Conservation (phyloP, 495 filamentous ascomycete species). For the Aspergillus taichungensis region DNA sequence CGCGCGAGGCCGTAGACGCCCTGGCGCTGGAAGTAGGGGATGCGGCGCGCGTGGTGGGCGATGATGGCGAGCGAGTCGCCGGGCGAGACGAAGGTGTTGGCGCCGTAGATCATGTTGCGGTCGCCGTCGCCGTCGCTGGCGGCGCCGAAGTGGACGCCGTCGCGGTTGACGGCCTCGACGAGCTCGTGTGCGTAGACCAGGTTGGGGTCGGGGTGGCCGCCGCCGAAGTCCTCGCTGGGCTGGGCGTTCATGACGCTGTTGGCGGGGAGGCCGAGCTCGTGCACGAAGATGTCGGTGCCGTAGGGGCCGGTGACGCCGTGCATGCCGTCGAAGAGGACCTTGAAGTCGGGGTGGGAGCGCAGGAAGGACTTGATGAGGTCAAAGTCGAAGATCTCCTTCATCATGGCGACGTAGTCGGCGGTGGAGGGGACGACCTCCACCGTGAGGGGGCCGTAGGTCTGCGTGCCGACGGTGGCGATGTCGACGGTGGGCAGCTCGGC, state of each 20-base stretch:
- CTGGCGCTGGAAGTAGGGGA: slow-evolving; percentile 96
- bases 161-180: slow-evolving; percentile 86
- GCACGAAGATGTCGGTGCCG: slow-evolving; percentile 86
- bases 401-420: slow-evolving; percentile 84
- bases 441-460: slow-evolving; percentile 76
- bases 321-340: slow-evolving; percentile 91
- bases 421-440: slow-evolving; percentile 92
- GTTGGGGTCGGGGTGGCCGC: slow-evolving; percentile 96
- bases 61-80: slow-evolving; percentile 97
- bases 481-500: slow-evolving; percentile 81
- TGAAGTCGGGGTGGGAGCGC: slow-evolving; percentile 76
- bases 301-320: slow-evolving; percentile 94
- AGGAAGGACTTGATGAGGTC: slow-evolving; percentile 90
- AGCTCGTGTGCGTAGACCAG: slow-evolving; percentile 95
- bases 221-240: slow-evolving; percentile 88
- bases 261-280: slow-evolving; percentile 71
- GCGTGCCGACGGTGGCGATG: slow-evolving; percentile 69
- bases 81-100: slow-evolving; percentile 90
- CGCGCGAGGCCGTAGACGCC: slow-evolving; percentile 91
- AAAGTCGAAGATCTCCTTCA: slow-evolving; percentile 98
- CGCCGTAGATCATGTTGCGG: slow-evolving; percentile 99
- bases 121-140: slow-evolving; percentile 96
- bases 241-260: slow-evolving; percentile 88
- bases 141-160: slow-evolving; percentile 88
- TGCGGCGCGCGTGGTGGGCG: slow-evolving; percentile 83